Base-by-base conservation (phyloP, 1,139 yeast species). In the Yamadazyma membranifaciens region DNA sequence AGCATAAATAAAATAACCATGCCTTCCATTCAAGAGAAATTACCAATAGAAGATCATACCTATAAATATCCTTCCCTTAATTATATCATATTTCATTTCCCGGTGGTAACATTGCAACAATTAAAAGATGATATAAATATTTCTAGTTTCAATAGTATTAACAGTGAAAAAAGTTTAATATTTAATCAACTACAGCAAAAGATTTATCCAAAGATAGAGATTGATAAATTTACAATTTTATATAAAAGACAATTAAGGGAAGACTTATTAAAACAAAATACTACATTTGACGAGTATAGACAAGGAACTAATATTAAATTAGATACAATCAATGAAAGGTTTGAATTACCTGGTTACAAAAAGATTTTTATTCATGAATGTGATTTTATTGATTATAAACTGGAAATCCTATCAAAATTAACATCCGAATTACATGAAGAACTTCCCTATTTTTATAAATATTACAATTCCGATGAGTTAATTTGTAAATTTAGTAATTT, bases 351-450 rank as follows among this genome's bases (percentile, higher is more conserved):
- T 9, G 11, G n/a, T 1, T 17, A 37, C 26, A 34, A 20, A 13
- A 20, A 33, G 5, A 35, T 47, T 4, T 37, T 34, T 33, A 40
- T 50, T 20, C 54, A 50, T 30, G 51, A 48, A 28, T 34, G 47
- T 37, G 54, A 50, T 31, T 50, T 45, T 27, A 16, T 36, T 4
- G 40, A 43, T 15, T 50, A 41, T 33, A 45, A 42, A 29, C 52
- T 49, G 53, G 36, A 44, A 3, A 24, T 14, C 3, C 31, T 48
- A 24, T n/a, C 12, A 11, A 13, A 6, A 4, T 9, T 49, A 2
- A 33, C 45, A 1, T 28, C 34, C 4, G 12, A 31, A 10, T 9
- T 45, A 7, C 27, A 26, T 1, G 47, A 35, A 10, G 34, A 37
- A 3, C 25, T 25, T 9, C 48, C 45, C 0, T 33, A n/a, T 6